Evolutionary conservation across 148 eudicot species (phyloP), one percentile per base, ranked within the genome.

Genomic region (Heliosperma pusillum): DNA sequence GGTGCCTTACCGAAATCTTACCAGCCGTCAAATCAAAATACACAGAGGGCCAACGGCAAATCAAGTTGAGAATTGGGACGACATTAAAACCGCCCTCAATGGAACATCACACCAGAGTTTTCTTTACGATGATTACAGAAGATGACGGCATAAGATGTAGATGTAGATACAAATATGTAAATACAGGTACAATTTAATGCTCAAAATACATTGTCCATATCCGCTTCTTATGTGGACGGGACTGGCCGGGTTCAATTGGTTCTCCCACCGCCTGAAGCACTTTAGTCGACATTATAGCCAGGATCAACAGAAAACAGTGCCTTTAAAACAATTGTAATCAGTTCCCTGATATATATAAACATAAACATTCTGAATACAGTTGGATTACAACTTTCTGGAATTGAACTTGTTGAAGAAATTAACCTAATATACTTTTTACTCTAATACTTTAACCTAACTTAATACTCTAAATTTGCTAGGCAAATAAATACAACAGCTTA

Each of bases 1-100:
- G 59, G 24, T 91, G 68, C 92, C 97, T 44, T 57, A 53, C 52
- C 61, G 83, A 74, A 77, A 89, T 58, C 88, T 91, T 7, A 84
- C 80, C 6, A 89, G 92, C 69, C 74, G 83, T 33, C 97, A 88
- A 47, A 87, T 92, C 45, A 92, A 87, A 83, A 90, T 92, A 71
- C 97, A 92, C 66, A 67, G 57, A 0, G 92, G 89, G 22, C 81
- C 86, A 12, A 30, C 88, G 70, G 78, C 86, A 0, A 66, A 64
- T 25, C 88, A 87, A 64, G 79, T 92, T 0, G 84, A 83, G 57
- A 92, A 90, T 71, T 90, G 89, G 89, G 80, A 80, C 22, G 91
- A 87, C 70, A 83, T 92, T 15, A 33, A 71, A 69, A 80, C 62
- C 65, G 77, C 83, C 25, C 86, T 90, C 36, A 79, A 83, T 16